Evolutionary conservation across 176 grass and related monocot species (phyloP), one percentile per base, ranked within the genome.

Genomic region (Chloris gayana): DNA sequence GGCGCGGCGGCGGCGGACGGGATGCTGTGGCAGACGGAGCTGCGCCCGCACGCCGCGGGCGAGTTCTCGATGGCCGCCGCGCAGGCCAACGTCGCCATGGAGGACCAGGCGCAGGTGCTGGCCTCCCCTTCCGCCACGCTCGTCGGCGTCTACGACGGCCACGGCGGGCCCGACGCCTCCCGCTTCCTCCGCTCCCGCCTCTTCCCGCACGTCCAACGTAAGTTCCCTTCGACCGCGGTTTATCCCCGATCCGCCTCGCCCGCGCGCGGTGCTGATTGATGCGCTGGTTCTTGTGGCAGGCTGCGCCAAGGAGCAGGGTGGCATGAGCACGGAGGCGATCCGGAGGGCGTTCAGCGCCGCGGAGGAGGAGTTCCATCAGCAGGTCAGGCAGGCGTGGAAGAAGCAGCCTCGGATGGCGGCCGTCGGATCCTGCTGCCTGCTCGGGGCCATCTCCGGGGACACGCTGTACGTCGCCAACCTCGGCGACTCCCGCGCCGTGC

Each of bases 81-180:
- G 42, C 94, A 97, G 77, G 94, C 94, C 7, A 97, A 97, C 72
- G 18, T 86, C 17, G 5, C 65, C 65, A 85, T 97, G 79, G 94
- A 97, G 85, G 94, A 97, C 80, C 94, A 97, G 83, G 94, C 84
- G 22, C 94, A 97, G 91, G 91, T 97, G 67, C 87, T 97, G 30
- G 86, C 94, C 19, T 92, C 91, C 26, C 91, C 91, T 0, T 33
- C 79, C 25, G 77, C 83, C 34, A 97, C 93, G 56, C 87, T 93
- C 31, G 86, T 97, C 67, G 93, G 88, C 37, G 74, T 97, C 19
- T 97, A 97, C 76, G 90, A 97, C 32, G 93, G 93, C 0, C 93
- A 97, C 63, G 93, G 94, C 54, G 94, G 94, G 14, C 76, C 91
- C 9, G 94, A 94, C 56, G 87, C 94, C 14, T 94, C 94, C n/a